Evolutionary conservation across 73 alveolate species (phyloP), one percentile per base, ranked within the genome.

Genomic region (Stentor coeruleus): DNA sequence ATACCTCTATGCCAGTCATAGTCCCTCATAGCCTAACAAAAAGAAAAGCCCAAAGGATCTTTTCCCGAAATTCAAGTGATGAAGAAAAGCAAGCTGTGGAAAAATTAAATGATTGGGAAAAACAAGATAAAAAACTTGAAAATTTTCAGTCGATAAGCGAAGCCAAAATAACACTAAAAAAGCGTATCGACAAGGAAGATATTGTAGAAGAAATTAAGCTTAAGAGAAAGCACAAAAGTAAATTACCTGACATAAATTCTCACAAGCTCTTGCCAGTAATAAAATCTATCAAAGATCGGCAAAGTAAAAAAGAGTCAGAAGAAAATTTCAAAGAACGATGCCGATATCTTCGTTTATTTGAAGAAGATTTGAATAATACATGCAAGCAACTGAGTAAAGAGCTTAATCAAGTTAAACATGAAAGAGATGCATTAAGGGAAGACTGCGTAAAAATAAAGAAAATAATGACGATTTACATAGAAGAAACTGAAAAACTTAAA

Each of bases 71-170:
- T 11, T 66, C 79, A 28, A 31, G 37, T 20, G 79, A 66, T 66
- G 79, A 66, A 66, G 79, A 66, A 1, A 20, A 40, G 11, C 2
- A 66, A 20, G 79, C 79, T 1, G 79, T 66, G n/a, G 79, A 66
- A 66, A 20, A 66, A 2, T 2, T 66, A 2, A 49, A 49, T 49
- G 79, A 66, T 33, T 66, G n/a, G n/a, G 37, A 2, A 66, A 31
- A 66, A 66, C n/a, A 33, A 66, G 79, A 66, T 20, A 31, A 26
- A 2, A 20, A 66, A 66, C n/a, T 33, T 66, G 79, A 66, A 20
- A 14, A 28, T 66, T 20, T 33, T 66, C 36, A 66, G 36, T 20
- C 79, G 1, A 66, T 66, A 66, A 20, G 37, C 11, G 79, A 66
- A 66, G 79, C 79, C 42, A 66, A 66, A 66, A 31, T 31, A 20